Percentiles rank a stretch among this genome's conserved stretches.
Evolutionary conservation across 805 yeast species (phyloP).

Genomic region (Kazachstania taianensis): DNA sequence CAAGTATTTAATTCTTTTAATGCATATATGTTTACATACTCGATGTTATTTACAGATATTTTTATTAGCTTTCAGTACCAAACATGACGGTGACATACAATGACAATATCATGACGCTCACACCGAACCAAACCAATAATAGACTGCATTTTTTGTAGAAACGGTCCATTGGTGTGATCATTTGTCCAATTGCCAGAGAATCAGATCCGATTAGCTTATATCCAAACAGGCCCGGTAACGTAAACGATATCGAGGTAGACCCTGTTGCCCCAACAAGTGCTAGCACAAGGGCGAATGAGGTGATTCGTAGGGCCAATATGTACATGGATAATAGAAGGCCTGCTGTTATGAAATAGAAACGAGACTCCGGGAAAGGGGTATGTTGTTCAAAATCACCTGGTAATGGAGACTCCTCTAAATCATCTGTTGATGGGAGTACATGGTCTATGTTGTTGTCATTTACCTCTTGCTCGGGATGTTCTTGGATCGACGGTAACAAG

Average conservation of each 20-base stretch:
- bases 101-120: conserved; percentile 61
- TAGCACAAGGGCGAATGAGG: conserved; percentile 69
- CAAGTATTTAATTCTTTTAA: no score
- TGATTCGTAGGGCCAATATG: conserved; percentile 51
- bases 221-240: conserved; percentile 82
- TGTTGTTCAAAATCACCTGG: conserved; percentile 10
- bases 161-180: conserved; percentile 22
- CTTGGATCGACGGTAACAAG: not conserved
- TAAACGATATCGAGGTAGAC: conserved; percentile 83
- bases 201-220: conserved; percentile 48
- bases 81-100: conserved; percentile 31
- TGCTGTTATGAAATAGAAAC: conserved; percentile 35
- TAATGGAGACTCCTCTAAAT: conserved; percentile 3
- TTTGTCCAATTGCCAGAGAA: conserved; percentile 22
- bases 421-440: not conserved
- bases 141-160: conserved; percentile 39
- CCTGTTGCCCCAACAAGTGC: conserved; percentile 92
- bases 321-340: conserved; percentile 41
- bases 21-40: no score
- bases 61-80: conserved; percentile 6
- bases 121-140: conserved; percentile 56
- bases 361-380: conserved; percentile 13
- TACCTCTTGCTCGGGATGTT: no score
- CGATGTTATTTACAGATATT: no score
- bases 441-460: no score